Conservation (phyloP, 1,139 yeast species). For the Geotrichum siamense region DNA sequence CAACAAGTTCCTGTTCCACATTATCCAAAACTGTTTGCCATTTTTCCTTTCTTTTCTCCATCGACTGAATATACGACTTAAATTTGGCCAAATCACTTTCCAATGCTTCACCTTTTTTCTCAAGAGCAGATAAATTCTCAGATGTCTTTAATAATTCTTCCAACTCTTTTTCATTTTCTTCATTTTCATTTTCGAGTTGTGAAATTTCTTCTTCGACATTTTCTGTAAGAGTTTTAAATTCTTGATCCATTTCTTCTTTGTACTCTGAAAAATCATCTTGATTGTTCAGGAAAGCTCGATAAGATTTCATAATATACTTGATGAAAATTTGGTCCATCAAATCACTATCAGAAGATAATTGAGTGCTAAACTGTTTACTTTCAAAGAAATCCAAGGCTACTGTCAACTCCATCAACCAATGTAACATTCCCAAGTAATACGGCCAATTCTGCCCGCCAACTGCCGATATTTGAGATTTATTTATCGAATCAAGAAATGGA, state of each 20-base stretch:
- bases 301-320: conserved; percentile 58
- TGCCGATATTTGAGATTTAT: conserved; percentile 79
- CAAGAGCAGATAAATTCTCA: conserved; percentile 41
- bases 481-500: conserved; percentile 74
- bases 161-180: conserved; percentile 32
- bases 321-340: conserved; percentile 55
- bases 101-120: conserved; percentile 54
- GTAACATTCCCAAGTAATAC: conserved; percentile 67
- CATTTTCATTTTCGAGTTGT: conserved; percentile 38
- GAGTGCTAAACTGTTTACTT: conserved; percentile 33
- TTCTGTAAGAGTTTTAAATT: conserved; percentile 30
- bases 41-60: conserved; percentile 55
- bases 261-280: conserved; percentile 46
- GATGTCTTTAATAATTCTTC: conserved; percentile 35
- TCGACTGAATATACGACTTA: conserved; percentile 59
- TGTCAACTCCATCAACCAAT: conserved; percentile 65
- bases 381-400: conserved; percentile 43
- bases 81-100: conserved; percentile 68
- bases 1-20: conserved; percentile 48
- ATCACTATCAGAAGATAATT: conserved; percentile 35
- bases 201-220: conserved; percentile 36
- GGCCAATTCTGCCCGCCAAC: conserved; percentile 94
- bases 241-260: conserved; percentile 49
- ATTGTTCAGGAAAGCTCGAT: conserved; percentile 57
- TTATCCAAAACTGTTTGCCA: conserved; percentile 56